These are phyloP conservation scores for Aureobasidium sp. DNA, from an alignment of 2,329 filamentous ascomycete species.

Conservation along the genomic window DNA sequence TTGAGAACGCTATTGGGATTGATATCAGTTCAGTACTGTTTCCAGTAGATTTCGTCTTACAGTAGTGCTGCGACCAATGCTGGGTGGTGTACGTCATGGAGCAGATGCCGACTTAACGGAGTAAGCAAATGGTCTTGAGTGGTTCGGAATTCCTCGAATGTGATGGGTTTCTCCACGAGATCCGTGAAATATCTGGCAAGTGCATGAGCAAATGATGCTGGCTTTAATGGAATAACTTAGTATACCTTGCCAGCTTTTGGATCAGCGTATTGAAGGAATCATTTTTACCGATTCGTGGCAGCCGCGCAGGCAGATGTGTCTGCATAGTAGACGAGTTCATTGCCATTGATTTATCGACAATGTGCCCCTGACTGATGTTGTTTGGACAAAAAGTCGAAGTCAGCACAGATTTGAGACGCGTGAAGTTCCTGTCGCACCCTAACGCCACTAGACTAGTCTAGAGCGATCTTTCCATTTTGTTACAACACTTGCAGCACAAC, in stretches of 20 bases:
- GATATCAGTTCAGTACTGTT: neutral
- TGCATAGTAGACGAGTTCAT: neutral
- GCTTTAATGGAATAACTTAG: slow-evolving; percentile 21
- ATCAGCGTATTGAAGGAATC: slow-evolving; percentile 60
- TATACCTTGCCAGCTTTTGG: slow-evolving; percentile 57
- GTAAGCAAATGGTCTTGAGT: slow-evolving; percentile 50
- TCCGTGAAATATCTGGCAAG: slow-evolving; percentile 54
- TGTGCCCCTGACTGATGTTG: neutral
- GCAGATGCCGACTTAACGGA: slow-evolving; percentile 61
- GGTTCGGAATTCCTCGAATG: slow-evolving; percentile 67
- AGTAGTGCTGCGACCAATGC: slow-evolving; percentile 66
- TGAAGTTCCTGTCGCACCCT: neutral
- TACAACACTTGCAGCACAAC: neutral
- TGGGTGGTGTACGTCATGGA: slow-evolving; percentile 57
- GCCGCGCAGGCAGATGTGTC: neutral
- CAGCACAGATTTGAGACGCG: neutral
- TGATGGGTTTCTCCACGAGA: slow-evolving; percentile 57
- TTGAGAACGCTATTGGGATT: slow-evolving; percentile 54
- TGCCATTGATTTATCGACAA: neutral
- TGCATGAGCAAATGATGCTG: slow-evolving; percentile 14
- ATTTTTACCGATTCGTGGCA: slow-evolving; percentile 44
- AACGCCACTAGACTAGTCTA: neutral
- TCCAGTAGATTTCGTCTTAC: slow-evolving; percentile 36
- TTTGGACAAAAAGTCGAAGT: neutral
- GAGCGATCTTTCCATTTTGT: neutral